Conservation (phyloP, 2,329 filamentous ascomycete species). For the Cucurbitaria berberidis region DNA sequence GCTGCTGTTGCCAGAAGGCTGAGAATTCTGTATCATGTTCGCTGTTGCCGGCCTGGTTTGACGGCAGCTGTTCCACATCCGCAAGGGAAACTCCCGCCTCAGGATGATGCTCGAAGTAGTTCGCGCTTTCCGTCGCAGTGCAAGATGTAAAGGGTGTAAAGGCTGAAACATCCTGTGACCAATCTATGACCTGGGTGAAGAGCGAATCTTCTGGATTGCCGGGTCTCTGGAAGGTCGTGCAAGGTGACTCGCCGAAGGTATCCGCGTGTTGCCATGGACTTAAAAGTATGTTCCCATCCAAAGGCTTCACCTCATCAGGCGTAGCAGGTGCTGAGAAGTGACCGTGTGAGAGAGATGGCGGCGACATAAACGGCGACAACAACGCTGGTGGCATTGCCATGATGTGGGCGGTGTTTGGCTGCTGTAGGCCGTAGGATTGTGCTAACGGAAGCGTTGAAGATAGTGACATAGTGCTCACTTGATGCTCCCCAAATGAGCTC, state of each 20-base stretch:
- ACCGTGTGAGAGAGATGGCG: conserved; percentile 1
- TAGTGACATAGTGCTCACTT: conserved; percentile 1
- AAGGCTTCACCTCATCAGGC: background rate
- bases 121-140: background rate
- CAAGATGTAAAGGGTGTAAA: background rate
- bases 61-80: conserved; percentile 4
- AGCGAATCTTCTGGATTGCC: background rate
- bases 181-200: background rate
- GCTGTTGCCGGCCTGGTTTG: background rate
- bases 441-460: background rate
- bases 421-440: background rate
- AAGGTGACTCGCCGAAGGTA: background rate
- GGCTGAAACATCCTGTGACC: background rate
- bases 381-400: conserved; percentile 7
- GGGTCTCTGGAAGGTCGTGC: background rate
- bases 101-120: conserved; percentile 4
- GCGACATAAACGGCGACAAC: conserved; percentile 9
- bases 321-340: conserved; percentile 2
- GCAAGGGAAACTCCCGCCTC: conserved; percentile 7
- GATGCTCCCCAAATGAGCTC: conserved; percentile 6
- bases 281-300: background rate
- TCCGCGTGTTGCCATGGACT: conserved; percentile 8
- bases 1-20: conserved; percentile 2
- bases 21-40: background rate
- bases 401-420: conserved; percentile 7